phyloP scores from a whole-genome alignment of 2,329 filamentous ascomycete genomes.

The Trichoderma atroviride region DNA sequence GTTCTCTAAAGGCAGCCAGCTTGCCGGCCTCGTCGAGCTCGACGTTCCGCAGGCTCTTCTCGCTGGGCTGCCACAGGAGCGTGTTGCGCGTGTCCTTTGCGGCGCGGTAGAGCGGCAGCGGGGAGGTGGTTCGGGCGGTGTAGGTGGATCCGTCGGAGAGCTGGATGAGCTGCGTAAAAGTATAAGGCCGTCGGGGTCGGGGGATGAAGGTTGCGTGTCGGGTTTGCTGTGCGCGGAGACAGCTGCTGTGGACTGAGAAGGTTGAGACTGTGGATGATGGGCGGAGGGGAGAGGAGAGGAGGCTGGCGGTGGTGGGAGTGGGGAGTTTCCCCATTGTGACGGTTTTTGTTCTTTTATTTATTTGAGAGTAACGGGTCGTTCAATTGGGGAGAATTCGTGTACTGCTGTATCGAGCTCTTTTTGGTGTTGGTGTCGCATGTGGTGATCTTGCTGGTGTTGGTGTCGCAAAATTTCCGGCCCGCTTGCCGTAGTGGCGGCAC shows the following conservation, averaged over 20 bases:
- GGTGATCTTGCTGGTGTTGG: conserved; percentile 17
- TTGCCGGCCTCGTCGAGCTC: conserved; percentile 95
- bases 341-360: neutral
- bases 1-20: conserved; percentile 79
- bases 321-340: conserved; percentile 38
- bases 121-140: conserved; percentile 76
- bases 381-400: neutral
- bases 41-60: conserved; percentile 78
- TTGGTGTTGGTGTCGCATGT: neutral
- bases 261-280: conserved; percentile 33
- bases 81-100: conserved; percentile 88
- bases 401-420: neutral
- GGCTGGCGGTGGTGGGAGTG: conserved; percentile 33
- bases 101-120: conserved; percentile 59
- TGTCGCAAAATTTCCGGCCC: conserved; percentile 34
- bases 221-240: conserved; percentile 61
- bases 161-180: conserved; percentile 94
- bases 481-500: conserved; percentile 8
- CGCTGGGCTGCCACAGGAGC: conserved; percentile 85
- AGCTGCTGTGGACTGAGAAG: conserved; percentile 31
- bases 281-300: conserved; percentile 28
- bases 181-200: conserved; percentile 90
- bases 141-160: conserved; percentile 89
- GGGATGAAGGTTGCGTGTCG: conserved; percentile 83
- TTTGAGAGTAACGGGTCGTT: neutral